Base-by-base conservation (phyloP, 495 filamentous ascomycete genomes). In the Hypoxylon crocopeplum region DNA sequence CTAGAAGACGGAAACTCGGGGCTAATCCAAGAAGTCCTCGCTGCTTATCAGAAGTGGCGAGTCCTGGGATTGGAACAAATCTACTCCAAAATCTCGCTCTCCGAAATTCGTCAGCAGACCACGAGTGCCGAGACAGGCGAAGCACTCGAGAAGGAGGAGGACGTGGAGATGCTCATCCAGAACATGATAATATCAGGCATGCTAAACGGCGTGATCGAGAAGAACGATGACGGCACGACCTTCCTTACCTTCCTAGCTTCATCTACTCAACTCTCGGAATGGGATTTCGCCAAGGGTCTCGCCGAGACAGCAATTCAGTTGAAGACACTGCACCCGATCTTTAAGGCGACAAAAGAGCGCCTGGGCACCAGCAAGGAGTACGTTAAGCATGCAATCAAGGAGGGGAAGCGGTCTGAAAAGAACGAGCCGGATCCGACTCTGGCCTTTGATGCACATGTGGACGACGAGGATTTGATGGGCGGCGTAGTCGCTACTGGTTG, bases 401-500 rank as follows among this genome's bases (percentile, higher is more conserved):
- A 77, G 45, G 75, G 77, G 46, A 82, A 77, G 62, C 69, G 68
- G 17, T 20, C 46, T 33, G 74, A 74, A 21, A 66, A 70, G 44
- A 64, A 69, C n/a, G 78, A 73, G 29, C 64, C 48, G 24, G 60
- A 68, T 38, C 66, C 51, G 22, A 57, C 64, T 53, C 63, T 47
- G 6, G 66, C 51, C 10, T 75, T 75, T 32, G 73, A 73, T 52
- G 66, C 65, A 4, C 66, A 73, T 37, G 74, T 84, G 2, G 79
- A 85, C 42, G 86, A 89, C 41, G 86, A 89, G 68, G 86, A 90
- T 64, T 73, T 90, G 33, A 89, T 90, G 87, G 83, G 74, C 22
- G 81, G 82, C 34, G 34, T 75, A 6, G 13, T 65, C 16, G 33
- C 30, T 12, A 74, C 60, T 32, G 61, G 64, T 13, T 54, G 41